Evolutionary conservation across 768 basidiomycete genomes (phyloP).

Genomic region (Paxillus rubicundulus): DNA sequence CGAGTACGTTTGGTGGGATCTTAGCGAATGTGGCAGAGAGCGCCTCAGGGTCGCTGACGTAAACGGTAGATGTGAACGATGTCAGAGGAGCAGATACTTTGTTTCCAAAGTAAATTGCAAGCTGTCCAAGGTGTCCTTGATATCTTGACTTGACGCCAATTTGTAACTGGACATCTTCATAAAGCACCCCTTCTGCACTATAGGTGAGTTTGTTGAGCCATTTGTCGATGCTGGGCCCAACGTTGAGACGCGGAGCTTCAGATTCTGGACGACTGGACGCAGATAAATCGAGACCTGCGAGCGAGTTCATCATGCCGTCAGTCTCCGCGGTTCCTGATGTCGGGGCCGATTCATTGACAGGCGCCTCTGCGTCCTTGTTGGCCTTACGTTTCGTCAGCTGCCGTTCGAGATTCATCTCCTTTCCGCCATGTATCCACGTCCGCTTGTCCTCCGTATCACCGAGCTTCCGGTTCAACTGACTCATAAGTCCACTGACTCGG

Average conservation of each 20-base stretch:
- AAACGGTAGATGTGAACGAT: slow-evolving; percentile 83
- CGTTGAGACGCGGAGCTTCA: slow-evolving; percentile 53
- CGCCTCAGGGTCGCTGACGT: slow-evolving; percentile 70
- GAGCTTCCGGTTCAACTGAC: slow-evolving; percentile 83
- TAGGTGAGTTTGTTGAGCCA: slow-evolving; percentile 88
- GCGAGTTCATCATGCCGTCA: slow-evolving; percentile 65
- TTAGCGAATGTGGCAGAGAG: slow-evolving; percentile 85
- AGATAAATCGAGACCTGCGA: slow-evolving; percentile 80
- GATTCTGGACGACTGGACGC: slow-evolving; percentile 20
- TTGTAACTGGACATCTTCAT: slow-evolving; percentile 94
- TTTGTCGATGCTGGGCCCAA: slow-evolving; percentile 74
- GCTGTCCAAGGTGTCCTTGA: slow-evolving; percentile 89
- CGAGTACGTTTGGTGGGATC: slow-evolving; percentile 80
- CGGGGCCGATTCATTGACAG: slow-evolving; percentile 36
- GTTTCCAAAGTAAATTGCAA: slow-evolving; percentile 96
- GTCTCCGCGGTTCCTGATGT: slow-evolving; percentile 36
- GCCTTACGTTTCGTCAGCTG: slow-evolving; percentile 57
- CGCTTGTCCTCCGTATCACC: slow-evolving; percentile 93
- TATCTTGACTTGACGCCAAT: slow-evolving; percentile 96
- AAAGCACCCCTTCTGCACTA: slow-evolving; percentile 82
- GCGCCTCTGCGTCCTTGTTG: slow-evolving; percentile 31
- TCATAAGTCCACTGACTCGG: slow-evolving; percentile 85
- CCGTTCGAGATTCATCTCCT: slow-evolving; percentile 82
- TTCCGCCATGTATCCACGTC: slow-evolving; percentile 95
- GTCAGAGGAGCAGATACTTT: slow-evolving; percentile 88